Percentiles rank a stretch among this genome's conserved stretches.
Evolutionary conservation across 2,329 filamentous ascomycete genomes (phyloP).

Genomic region (Hypoxylon sp.): DNA sequence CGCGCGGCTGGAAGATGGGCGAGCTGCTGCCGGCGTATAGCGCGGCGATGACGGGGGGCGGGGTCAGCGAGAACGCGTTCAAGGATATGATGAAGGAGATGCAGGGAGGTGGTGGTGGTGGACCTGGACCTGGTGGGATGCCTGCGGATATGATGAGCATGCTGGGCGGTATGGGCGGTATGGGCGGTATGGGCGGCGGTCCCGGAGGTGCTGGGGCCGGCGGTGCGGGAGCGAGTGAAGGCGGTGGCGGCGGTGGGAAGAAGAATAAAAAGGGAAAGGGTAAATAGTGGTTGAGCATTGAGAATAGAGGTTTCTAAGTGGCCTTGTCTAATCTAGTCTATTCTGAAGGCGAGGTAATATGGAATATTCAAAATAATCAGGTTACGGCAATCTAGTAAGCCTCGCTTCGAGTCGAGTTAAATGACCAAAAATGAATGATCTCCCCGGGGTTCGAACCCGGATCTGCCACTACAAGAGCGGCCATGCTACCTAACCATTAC

Average conservation of each 20-base stretch:
- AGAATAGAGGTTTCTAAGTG: not conserved
- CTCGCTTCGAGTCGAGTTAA: too few species aligned
- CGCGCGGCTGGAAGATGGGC: slow-evolving; percentile 91
- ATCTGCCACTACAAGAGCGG: not conserved
- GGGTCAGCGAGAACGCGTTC: slow-evolving; percentile 92
- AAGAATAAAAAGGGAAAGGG: slow-evolving; percentile 65
- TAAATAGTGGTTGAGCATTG: slow-evolving; percentile 39
- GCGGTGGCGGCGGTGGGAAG: slow-evolving; percentile 50
- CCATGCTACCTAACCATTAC: not conserved
- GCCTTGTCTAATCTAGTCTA: not conserved
- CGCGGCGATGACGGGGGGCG: slow-evolving; percentile 89
- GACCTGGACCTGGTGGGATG: slow-evolving; percentile 37
- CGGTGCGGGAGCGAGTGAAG: slow-evolving; percentile 38
- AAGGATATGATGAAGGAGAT: slow-evolving; percentile 98
- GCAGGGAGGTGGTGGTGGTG: slow-evolving; percentile 63
- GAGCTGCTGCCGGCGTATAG: slow-evolving; percentile 87
- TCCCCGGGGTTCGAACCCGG: too few species aligned
- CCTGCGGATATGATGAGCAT: slow-evolving; percentile 50
- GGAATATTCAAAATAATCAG: too few species aligned
- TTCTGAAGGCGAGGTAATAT: too few species aligned
- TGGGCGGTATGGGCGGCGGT: slow-evolving; percentile 28
- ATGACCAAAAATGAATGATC: too few species aligned
- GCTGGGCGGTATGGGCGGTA: slow-evolving; percentile 38
- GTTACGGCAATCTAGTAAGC: too few species aligned
- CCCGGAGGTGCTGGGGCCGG: slow-evolving; percentile 39